Percentiles rank a stretch among this genome's conserved stretches.
Conservation (phyloP, 2,329 filamentous ascomycete genomes). For the Macrophomina tecta region DNA sequence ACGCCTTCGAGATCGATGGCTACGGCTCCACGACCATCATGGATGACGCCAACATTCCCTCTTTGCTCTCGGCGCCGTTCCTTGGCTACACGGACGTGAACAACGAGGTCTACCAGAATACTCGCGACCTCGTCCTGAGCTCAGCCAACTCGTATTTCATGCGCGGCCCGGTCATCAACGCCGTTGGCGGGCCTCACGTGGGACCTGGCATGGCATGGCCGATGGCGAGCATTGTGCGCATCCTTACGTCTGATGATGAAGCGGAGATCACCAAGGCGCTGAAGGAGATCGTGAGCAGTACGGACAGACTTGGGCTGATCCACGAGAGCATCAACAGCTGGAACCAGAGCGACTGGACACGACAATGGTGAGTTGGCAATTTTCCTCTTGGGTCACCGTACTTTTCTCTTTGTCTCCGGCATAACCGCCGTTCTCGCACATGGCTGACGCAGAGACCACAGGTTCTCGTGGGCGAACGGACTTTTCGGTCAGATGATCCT, state of each 20-base stretch:
- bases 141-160: constrained; percentile 58
- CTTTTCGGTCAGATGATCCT: constrained; percentile 59
- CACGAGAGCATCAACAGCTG: constrained; percentile 60
- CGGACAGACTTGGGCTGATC: constrained; percentile 56
- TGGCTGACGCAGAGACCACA: constrained; percentile 30
- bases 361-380: constrained; percentile 50
- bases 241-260: constrained; percentile 56
- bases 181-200: constrained; percentile 56
- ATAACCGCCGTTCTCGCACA: background rate
- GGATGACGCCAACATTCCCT: constrained; percentile 76
- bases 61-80: constrained; percentile 68
- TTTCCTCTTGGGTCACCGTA: constrained; percentile 19
- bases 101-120: constrained; percentile 53
- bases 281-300: constrained; percentile 53
- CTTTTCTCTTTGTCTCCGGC: background rate
- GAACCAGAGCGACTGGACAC: constrained; percentile 53
- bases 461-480: constrained; percentile 59
- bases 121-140: constrained; percentile 52
- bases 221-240: constrained; percentile 58
- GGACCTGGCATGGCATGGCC: constrained; percentile 58
- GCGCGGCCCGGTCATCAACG: constrained; percentile 55
- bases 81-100: constrained; percentile 59
- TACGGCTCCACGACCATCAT: constrained; percentile 64
- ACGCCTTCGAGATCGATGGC: constrained; percentile 58
- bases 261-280: constrained; percentile 54